A percentile compares a stretch with the other conserved stretches of the same genome.
phyloP scores from a whole-genome alignment of 2,329 filamentous ascomycete species.

The Fusarium guadeloupense region DNA sequence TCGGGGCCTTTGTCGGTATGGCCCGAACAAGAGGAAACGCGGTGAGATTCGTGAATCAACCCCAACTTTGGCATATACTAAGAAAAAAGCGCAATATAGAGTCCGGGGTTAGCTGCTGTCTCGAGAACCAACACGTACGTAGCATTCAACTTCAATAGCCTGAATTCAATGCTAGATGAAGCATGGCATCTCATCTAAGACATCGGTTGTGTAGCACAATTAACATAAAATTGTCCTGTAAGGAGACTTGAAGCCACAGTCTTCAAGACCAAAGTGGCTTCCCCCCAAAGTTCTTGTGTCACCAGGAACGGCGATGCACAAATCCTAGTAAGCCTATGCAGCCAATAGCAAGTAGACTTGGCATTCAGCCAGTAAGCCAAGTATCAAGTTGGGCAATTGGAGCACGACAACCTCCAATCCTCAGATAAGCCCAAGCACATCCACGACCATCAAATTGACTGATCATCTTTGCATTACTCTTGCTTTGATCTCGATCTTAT shows the following conservation, averaged over 20 bases:
- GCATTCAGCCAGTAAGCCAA: conserved; percentile 25
- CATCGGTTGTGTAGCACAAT: conserved; percentile 2
- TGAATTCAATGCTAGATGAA: neutral
- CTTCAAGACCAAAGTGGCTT: neutral
- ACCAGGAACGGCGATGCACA: conserved; percentile 7
- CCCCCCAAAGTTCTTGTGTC: neutral
- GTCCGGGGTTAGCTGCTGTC: neutral
- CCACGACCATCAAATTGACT: conserved; percentile 18
- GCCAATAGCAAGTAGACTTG: conserved; percentile 14
- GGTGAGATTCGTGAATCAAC: conserved; percentile 18
- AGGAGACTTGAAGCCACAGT: neutral
- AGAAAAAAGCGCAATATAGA: neutral
- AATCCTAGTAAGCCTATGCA: neutral
- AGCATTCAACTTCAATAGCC: neutral
- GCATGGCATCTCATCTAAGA: conserved; percentile 22
- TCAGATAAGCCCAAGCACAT: conserved; percentile 33
- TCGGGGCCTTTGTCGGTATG: neutral
- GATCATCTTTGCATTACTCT: too few species aligned
- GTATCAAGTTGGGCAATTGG: conserved; percentile 28
- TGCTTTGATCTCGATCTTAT: too few species aligned
- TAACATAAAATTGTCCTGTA: neutral
- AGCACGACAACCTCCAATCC: conserved; percentile 37
- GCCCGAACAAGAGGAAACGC: conserved; percentile 5
- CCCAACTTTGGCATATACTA: neutral
- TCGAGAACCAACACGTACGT: neutral